Base-by-base conservation (phyloP, 2,329 filamentous ascomycete species). In the Metarhizium rileyi region DNA sequence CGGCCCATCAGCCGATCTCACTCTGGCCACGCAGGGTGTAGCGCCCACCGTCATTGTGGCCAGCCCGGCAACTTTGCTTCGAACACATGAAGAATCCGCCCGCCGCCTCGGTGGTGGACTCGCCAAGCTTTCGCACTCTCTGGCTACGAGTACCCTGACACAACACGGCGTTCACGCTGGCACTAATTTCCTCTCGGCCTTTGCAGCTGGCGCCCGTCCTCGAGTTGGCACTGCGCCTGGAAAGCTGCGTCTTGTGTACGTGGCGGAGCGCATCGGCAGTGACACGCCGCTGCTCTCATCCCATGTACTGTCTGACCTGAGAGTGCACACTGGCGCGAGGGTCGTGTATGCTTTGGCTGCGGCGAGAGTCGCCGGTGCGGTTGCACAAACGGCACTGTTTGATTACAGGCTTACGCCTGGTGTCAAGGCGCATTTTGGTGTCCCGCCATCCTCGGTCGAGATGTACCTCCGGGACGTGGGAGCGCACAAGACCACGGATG, bases 301-400 rank as follows among this genome's bases (percentile, higher is more conserved):
- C 3, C 68, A 77, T 22, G 79, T 83, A 46, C 74, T 97, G 38
- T 88, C 86, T 0, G 88, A 96, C 61, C 69, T 97, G 50, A 82
- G 90, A 43, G 77, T 94, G 47, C 87, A 90, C 65, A 87, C 86
- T 2, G 80, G 85, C 26, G 84, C 89, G 2, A 81, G 89, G 47
- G 75, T 96, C 50, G 75, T 94, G 46, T 95, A 97, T 65, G 90
- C 90, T 3, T 74, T 98, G 49, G 86, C 89, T 18, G 83, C 86
- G 1, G 74, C 88, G 23, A 80, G 81, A 53, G 87, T 97, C n/a
- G 91, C 90, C 2, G 93, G 93, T 35, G 85, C 90, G 1, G 80
- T 95, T n/a, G 74, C 85, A 1, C 91, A 97, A 69, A 95, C 87
- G 7, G 83, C 87, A 53, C 76, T 90, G 36, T 94, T 87, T 62